Evolutionary conservation across 1,284 basidiomycete genomes (phyloP).

Genomic region (Pseudozyma sp.): DNA sequence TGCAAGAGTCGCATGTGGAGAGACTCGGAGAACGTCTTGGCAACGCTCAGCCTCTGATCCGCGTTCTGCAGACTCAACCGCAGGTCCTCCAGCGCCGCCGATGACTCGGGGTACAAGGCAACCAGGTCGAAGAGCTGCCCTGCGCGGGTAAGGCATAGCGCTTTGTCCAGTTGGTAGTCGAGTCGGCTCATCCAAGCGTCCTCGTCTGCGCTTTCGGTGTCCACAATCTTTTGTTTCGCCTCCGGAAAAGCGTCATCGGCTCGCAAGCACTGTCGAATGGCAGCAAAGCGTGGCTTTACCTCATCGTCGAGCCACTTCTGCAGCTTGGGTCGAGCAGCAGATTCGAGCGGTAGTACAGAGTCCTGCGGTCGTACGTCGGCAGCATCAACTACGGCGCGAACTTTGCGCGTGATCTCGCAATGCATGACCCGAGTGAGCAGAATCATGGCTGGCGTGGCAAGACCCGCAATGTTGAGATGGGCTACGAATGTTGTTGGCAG

Average conservation of each 20-base stretch:
- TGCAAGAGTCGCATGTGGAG: slow-evolving; percentile 79
- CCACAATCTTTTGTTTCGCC: slow-evolving; percentile 1
- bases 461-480: slow-evolving; percentile 22
- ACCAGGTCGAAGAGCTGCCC: slow-evolving; percentile 91
- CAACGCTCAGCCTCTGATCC: slow-evolving; percentile 72
- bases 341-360: slow-evolving; percentile 31
- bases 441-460: slow-evolving; percentile 23
- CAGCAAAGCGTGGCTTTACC: slow-evolving; percentile 34
- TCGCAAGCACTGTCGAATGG: slow-evolving; percentile 27
- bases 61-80: slow-evolving; percentile 72
- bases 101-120: slow-evolving; percentile 89
- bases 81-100: slow-evolving; percentile 86
- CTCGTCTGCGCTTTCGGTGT: slow-evolving; percentile 6
- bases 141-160: slow-evolving; percentile 49
- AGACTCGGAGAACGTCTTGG: slow-evolving; percentile 75
- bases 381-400: slow-evolving; percentile 27
- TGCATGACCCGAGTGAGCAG: slow-evolving; percentile 35
- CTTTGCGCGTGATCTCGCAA: slow-evolving; percentile 39
- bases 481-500: slow-evolving; percentile 22
- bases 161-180: slow-evolving; percentile 52
- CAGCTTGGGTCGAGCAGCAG: slow-evolving; percentile 27
- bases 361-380: slow-evolving; percentile 25
- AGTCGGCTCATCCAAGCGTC: slow-evolving; percentile 34
- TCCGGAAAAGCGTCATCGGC: neutral
- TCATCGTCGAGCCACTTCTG: slow-evolving; percentile 39